A percentile compares a stretch with the other conserved stretches of the same genome.
Conservation (phyloP, 1,284 basidiomycete genomes). For the Xerocomus cyaneibrunnescens region DNA sequence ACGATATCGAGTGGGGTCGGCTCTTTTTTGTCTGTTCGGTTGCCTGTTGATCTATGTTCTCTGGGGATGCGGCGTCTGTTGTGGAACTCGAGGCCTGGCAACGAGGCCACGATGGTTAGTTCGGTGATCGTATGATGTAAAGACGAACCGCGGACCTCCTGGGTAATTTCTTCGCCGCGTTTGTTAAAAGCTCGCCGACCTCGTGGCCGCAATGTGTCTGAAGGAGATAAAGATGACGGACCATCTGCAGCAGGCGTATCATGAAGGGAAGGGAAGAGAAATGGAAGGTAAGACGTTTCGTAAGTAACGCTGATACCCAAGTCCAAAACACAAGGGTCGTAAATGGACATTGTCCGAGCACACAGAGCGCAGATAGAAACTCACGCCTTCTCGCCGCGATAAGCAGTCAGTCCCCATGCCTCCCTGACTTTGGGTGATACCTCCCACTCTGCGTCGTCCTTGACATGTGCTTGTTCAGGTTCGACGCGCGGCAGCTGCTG, state of each 20-base stretch:
- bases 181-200: conserved; percentile 45
- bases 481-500: conserved; percentile 53
- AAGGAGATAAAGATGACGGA: conserved; percentile 41
- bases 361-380: conserved; percentile 11
- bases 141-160: conserved; percentile 23
- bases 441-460: conserved; percentile 71
- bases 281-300: conserved; percentile 71
- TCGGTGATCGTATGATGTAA: conserved; percentile 24
- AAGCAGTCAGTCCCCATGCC: conserved; percentile 50
- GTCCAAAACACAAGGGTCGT: conserved; percentile 16
- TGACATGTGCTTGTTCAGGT: conserved; percentile 54
- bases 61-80: conserved; percentile 5
- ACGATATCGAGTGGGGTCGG: conserved; percentile 25
- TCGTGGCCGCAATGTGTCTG: conserved; percentile 38
- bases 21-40: conserved; percentile 15
- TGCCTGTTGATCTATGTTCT: conserved; percentile 12
- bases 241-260: conserved; percentile 27
- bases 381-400: conserved; percentile 30
- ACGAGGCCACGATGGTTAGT: conserved; percentile 21
- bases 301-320: conserved; percentile 43
- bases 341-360: conserved; percentile 19
- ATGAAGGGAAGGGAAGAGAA: conserved; percentile 51
- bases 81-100: conserved; percentile 21
- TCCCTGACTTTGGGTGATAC: conserved; percentile 55
- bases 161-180: conserved; percentile 40